Percentiles rank a stretch among this genome's conserved stretches.
Conservation (phyloP, 2,329 filamentous ascomycete species). For the Tolypocladium guangdongense region DNA sequence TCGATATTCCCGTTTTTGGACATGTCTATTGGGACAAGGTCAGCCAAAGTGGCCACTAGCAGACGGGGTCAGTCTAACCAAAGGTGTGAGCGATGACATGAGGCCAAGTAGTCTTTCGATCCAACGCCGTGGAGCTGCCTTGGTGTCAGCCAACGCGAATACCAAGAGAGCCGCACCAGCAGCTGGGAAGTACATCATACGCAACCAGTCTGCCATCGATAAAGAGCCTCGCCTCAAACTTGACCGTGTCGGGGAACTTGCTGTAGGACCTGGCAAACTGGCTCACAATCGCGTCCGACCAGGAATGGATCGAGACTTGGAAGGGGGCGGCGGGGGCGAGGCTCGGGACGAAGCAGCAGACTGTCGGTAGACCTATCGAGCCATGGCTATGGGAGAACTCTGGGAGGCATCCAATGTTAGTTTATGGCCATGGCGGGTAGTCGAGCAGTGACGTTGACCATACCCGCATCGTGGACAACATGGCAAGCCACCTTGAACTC, state of each 20-base stretch:
- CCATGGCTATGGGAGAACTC: slow-evolving; percentile 42
- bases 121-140: slow-evolving; percentile 42
- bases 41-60: not conserved
- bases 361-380: slow-evolving; percentile 45
- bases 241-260: slow-evolving; percentile 42
- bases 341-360: slow-evolving; percentile 63
- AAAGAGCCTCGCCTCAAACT: slow-evolving; percentile 56
- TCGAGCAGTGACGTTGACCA: slow-evolving; percentile 3
- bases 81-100: slow-evolving; percentile 35
- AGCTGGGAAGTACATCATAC: slow-evolving; percentile 24
- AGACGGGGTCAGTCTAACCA: slow-evolving; percentile 15
- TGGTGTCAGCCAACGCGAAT: not conserved
- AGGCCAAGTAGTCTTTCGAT: slow-evolving; percentile 39
- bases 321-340: slow-evolving; percentile 48
- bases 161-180: no score
- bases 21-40: slow-evolving; percentile 24
- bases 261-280: slow-evolving; percentile 44
- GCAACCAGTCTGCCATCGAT: slow-evolving; percentile 55
- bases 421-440: not conserved
- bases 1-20: slow-evolving; percentile 48
- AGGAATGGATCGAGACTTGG: slow-evolving; percentile 65
- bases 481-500: slow-evolving; percentile 76
- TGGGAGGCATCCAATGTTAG: slow-evolving; percentile 10
- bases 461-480: slow-evolving; percentile 44
- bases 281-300: slow-evolving; percentile 51